Evolutionary conservation across 2,329 filamentous ascomycete species (phyloP), one percentile per base, ranked within the genome.

Genomic region (Neospermospora avenae): DNA sequence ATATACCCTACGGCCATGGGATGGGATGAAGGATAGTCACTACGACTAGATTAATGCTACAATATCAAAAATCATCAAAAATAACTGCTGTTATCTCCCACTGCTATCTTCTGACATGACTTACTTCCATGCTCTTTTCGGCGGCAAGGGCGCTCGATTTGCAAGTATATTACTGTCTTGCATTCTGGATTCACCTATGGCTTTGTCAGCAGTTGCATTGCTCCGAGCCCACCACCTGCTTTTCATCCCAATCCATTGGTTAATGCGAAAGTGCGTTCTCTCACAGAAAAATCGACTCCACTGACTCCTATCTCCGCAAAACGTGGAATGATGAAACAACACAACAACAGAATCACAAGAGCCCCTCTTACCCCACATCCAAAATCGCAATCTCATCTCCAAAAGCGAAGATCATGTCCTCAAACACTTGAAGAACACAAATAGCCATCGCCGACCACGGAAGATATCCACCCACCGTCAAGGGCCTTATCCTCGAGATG

Each of bases 1-100:
- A 61, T 58, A 58, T 49, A 55, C 58, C 41, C 13, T 31, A 22
- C 25, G 39, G 35, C 53, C 25, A 45, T 28, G n/a, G 25, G 39
- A 39, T 14, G 35, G 11, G 35, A 39, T 39, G 25, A 45, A 39
- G 22, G 39, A 45, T 39, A 45, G 39, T 45, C 53, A 34, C n/a
- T 45, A 55, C 53, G 53, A 55, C 53, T 55, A 55, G n/a, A 45
- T 44, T 45, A 55, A 55, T 55, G 24, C 45, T 34, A 45, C 37
- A 55, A 44, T 45, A 45, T 16, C 45, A 55, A 39, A n/a, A 55
- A 45, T 45, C 34, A 42, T 28, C 35, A 54, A 28, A 22, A 16
- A 28, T 3, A 22, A 39, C 6, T 1, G 16, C 37, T n/a, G n/a
- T n/a, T n/a, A n/a, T n/a, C n/a, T n/a, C n/a, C n/a, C n/a, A n/a